These are phyloP conservation scores for Aschersonia sp. DNA, from an alignment of 2,329 filamentous ascomycete species.

Conservation along the genomic window DNA sequence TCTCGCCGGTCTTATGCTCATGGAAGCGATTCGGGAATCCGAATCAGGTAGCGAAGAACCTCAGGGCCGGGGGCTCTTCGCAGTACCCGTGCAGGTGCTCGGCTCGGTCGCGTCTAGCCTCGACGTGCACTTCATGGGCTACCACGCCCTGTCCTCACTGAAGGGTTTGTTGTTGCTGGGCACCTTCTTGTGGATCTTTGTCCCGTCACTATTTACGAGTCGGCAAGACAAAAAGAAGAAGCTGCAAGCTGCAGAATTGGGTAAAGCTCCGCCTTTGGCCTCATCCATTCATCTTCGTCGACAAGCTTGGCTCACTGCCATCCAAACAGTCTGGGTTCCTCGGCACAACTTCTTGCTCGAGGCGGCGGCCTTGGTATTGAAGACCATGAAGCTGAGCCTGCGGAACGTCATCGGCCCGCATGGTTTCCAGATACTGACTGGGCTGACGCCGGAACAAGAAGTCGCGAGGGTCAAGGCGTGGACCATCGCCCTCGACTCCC, in stretches of 20 bases:
- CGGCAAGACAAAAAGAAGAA: constrained; percentile 35
- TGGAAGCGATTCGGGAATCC: constrained; percentile 62
- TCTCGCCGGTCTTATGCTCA: constrained; percentile 78
- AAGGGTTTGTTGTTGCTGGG: constrained; percentile 38
- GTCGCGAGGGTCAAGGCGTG: constrained; percentile 78
- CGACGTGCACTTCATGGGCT: constrained; percentile 38
- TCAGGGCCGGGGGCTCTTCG: constrained; percentile 51
- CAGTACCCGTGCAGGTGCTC: constrained; percentile 46
- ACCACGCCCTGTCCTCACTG: constrained; percentile 36
- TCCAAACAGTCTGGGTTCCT: constrained; percentile 86
- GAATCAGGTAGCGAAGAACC: constrained; percentile 49
- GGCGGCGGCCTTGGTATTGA: constrained; percentile 63
- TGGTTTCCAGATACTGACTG: constrained; percentile 65
- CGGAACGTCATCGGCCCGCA: constrained; percentile 64
- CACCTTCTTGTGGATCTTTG: constrained; percentile 37
- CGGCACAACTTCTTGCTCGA: constrained; percentile 77
- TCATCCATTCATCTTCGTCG: constrained; percentile 75
- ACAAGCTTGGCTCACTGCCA: constrained; percentile 83
- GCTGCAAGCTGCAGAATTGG: constrained; percentile 26
- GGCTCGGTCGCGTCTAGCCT: constrained; percentile 29
- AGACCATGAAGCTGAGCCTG: constrained; percentile 68
- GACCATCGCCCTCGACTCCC: constrained; percentile 85
- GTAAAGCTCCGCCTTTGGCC: constrained; percentile 53
- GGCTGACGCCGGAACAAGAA: constrained; percentile 73
- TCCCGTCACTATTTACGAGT: constrained; percentile 35